Percentiles rank a stretch among this genome's conserved stretches.
These are phyloP conservation scores for Hypoxylon fuscum DNA, from an alignment of 495 filamentous ascomycete genomes.

Conservation along the genomic window DNA sequence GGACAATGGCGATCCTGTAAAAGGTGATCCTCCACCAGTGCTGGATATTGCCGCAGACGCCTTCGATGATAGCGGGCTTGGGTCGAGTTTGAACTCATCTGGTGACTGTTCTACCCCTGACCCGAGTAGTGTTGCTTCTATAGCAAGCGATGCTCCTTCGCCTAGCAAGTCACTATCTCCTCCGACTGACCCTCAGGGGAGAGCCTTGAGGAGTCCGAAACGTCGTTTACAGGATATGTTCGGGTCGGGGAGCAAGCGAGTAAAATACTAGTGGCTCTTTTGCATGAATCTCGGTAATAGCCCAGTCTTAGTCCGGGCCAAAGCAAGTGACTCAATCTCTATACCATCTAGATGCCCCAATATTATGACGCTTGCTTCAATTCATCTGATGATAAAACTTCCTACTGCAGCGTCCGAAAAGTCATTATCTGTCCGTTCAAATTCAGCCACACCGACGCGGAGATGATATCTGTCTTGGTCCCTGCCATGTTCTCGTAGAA, in stretches of 20 bases:
- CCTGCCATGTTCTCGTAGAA: too few relatives aligned
- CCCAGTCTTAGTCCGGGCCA: too few relatives aligned
- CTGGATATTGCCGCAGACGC: not conserved
- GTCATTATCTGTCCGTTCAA: too few relatives aligned
- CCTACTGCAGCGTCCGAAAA: too few relatives aligned
- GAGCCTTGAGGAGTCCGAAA: not conserved
- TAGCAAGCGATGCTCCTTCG: not conserved
- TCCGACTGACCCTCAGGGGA: not conserved
- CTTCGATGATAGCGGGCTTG: conserved; percentile 17
- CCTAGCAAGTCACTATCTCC: not conserved
- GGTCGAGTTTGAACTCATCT: conserved; percentile 16
- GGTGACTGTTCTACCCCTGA: not conserved
- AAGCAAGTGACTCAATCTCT: too few relatives aligned
- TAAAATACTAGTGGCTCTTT: too few relatives aligned
- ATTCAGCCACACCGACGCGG: too few relatives aligned
- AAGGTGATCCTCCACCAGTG: conserved; percentile 8
- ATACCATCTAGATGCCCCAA: too few relatives aligned
- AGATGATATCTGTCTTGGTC: too few relatives aligned
- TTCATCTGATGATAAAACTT: too few relatives aligned
- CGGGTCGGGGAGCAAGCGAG: not conserved
- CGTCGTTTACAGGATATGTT: not conserved
- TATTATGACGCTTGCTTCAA: too few relatives aligned
- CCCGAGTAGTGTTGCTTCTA: not conserved
- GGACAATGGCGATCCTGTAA: conserved; percentile 24
- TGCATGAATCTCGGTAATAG: too few relatives aligned